Base-by-base conservation (phyloP, 75 land plant genomes). In the Larix kaempferi region DNA sequence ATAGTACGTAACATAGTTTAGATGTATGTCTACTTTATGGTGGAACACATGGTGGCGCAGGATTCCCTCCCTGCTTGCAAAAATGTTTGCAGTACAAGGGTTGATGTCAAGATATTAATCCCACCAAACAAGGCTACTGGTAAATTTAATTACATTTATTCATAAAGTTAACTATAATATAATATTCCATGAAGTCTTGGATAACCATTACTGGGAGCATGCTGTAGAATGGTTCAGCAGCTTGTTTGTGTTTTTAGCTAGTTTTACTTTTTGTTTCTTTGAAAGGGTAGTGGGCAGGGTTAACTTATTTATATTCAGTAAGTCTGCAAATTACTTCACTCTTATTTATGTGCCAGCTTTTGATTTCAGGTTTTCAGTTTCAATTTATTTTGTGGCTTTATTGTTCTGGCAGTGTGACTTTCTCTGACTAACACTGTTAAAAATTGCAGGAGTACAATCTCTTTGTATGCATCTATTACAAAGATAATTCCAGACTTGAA, bases 391-490 rank as follows among this genome's bases (percentile, higher is more conserved):
- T 44, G 52, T 44, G 52, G 37, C 35, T 64, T 64, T 29, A 29
- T 64, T 29, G 15, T 4, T 64, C 35, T 4, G 13, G 66, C 66
- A 29, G 5, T 64, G 4, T 64, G 37, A 64, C 7, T 33, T 60
- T 60, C 16, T 64, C 66, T 64, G 27, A 64, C 25, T 44, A 44
- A 44, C 6, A 15, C 16, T 62, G 29, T 64, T 29, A 64, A 29
- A 5, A 64, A 64, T 29, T 64, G 39, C 66, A 64, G 66, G 66
- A 64, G 17, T 29, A 16, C 27, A 64, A 29, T 64, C 29, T 64
- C 66, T 26, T 64, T 64, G 66, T 64, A 64, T 64, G 66, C 66
- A 27, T 64, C 66, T 64, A 16, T 64, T 64, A 29, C 66, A 64
- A 64, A 25, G 15, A 64, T 29, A 29, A 64, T 64, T 64, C 66